A percentile compares a stretch with the other conserved stretches of the same genome.
Evolutionary conservation across 306 rosid genomes (phyloP).

Genomic region (Herpetospermum pedunculosum): DNA sequence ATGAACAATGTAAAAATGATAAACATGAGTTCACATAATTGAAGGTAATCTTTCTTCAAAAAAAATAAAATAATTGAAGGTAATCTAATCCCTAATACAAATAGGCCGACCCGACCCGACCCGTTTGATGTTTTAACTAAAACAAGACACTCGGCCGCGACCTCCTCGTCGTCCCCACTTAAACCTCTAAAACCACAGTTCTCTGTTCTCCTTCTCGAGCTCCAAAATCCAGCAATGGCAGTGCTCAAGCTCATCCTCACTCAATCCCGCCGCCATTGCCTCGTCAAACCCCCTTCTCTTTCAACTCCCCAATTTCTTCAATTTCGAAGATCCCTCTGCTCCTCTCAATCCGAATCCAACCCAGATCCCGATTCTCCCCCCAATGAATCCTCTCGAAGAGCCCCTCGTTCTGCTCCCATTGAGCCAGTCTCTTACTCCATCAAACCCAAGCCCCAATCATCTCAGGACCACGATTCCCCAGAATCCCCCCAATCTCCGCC

Average conservation of each 20-base stretch:
- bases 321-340: constrained; percentile 32
- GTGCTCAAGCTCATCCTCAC: constrained; percentile 54
- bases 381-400: constrained; percentile 12
- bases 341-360: constrained; percentile 25
- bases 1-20: too few species aligned
- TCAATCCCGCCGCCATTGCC: constrained; percentile 64
- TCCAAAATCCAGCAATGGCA: constrained; percentile 36
- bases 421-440: constrained; percentile 57
- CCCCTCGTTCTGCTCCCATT: constrained; percentile 30
- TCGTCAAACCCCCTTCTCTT: constrained; percentile 19
- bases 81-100: too few species aligned
- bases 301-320: constrained; percentile 21
- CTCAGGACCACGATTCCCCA: constrained; percentile 19
- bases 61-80: too few species aligned
- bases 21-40: too few species aligned
- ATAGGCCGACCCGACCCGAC: not conserved
- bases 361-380: constrained; percentile 21
- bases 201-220: not conserved
- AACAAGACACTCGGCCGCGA: not conserved
- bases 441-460: constrained; percentile 39
- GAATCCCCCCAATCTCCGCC: constrained; percentile 8
- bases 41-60: too few species aligned
- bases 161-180: not conserved
- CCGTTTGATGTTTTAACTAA: not conserved
- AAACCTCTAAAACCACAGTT: constrained; percentile 6